Percentiles rank a stretch among this genome's conserved stretches.
These are phyloP conservation scores for Fomitiporia mediterranea DNA, from an alignment of 1,284 basidiomycete species.

Conservation along the genomic window DNA sequence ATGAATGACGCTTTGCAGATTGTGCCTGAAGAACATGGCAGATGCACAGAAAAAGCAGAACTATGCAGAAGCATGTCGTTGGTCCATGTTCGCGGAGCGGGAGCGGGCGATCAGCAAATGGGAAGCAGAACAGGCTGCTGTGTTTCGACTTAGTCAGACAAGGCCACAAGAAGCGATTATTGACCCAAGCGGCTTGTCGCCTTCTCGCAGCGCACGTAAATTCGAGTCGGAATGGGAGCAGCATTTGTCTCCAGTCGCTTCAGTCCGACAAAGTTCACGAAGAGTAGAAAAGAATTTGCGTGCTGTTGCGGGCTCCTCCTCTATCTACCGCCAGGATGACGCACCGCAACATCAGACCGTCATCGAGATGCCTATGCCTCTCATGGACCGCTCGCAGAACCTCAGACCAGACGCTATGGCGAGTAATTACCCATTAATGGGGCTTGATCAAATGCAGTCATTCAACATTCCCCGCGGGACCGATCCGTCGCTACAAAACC, in stretches of 20 bases:
- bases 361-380: constrained; percentile 10
- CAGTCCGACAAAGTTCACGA: neutral
- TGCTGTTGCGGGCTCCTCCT: neutral
- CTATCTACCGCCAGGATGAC: neutral
- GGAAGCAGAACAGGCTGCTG: constrained; percentile 9
- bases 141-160: neutral
- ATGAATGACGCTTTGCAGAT: neutral
- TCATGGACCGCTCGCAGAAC: constrained; percentile 12
- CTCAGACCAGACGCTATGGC: neutral
- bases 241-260: neutral
- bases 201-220: too few relatives aligned
- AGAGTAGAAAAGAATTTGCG: neutral
- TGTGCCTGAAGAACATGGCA: constrained; percentile 15
- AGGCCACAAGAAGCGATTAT: neutral
- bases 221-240: neutral
- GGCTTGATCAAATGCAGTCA: neutral
- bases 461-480: neutral
- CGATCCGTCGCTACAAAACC: neutral
- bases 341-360: neutral
- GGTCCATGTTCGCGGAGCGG: constrained; percentile 16
- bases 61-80: constrained; percentile 16
- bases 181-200: neutral
- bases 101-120: constrained; percentile 15
- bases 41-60: constrained; percentile 14
- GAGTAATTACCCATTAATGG: neutral